Evolutionary conservation across 2,329 filamentous ascomycete genomes (phyloP).

Genomic region (Aspergillus japonicus): DNA sequence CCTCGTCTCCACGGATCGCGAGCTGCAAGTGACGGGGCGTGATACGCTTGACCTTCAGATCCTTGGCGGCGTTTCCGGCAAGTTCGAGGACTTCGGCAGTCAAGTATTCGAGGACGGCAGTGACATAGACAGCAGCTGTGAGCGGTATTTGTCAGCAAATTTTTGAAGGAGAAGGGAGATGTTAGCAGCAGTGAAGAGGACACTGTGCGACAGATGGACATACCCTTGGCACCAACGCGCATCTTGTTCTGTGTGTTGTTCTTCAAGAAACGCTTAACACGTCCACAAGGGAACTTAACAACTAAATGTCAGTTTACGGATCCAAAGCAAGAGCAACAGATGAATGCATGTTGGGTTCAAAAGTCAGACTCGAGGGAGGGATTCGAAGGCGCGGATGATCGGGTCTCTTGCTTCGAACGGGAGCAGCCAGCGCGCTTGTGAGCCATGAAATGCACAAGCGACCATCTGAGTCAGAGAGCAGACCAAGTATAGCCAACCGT

Average conservation of each 20-base stretch:
- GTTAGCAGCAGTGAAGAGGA: not conserved
- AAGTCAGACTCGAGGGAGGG: not conserved
- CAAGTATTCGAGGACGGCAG: slow-evolving; percentile 95
- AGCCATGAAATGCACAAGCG: not conserved
- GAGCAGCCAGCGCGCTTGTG: not conserved
- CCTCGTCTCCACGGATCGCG: slow-evolving; percentile 96
- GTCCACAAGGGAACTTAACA: slow-evolving; percentile 89
- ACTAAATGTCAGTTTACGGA: not conserved
- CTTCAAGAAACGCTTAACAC: slow-evolving; percentile 99
- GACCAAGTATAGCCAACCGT: not conserved
- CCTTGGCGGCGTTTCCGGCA: slow-evolving; percentile 97
- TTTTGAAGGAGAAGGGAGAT: not conserved
- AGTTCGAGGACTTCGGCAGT: slow-evolving; percentile 97
- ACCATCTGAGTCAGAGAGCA: not conserved
- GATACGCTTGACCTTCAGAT: slow-evolving; percentile 99
- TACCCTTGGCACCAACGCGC: slow-evolving; percentile 91
- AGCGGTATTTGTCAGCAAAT: slow-evolving; percentile 17
- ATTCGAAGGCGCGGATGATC: not conserved
- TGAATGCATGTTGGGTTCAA: too few species aligned
- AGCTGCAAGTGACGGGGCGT: slow-evolving; percentile 96
- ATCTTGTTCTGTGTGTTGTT: slow-evolving; percentile 99
- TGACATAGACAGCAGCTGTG: slow-evolving; percentile 89
- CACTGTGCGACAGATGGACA: slow-evolving; percentile 6
- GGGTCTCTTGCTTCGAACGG: not conserved
- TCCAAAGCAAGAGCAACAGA: not conserved